phyloP scores from a whole-genome alignment of 2,329 filamentous ascomycete genomes.

The Colletotrichum theobromicola region DNA sequence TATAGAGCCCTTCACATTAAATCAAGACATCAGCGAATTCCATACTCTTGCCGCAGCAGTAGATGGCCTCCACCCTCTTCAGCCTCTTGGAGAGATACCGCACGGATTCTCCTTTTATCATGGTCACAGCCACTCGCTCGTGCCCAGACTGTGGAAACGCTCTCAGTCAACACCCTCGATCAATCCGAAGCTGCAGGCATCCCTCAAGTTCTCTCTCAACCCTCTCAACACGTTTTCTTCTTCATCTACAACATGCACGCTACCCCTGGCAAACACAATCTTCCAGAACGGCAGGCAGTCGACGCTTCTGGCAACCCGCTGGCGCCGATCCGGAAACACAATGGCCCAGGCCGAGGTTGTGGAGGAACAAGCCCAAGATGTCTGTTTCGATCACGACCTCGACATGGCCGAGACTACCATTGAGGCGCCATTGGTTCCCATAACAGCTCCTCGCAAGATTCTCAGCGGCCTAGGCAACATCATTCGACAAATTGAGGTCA shows the following conservation, averaged over 20 bases:
- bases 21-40: slow-evolving; percentile 31
- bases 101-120: slow-evolving; percentile 59
- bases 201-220: background rate
- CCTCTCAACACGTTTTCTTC: background rate
- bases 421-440: slow-evolving; percentile 57
- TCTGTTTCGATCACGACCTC: slow-evolving; percentile 27
- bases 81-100: slow-evolving; percentile 32
- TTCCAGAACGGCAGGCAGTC: slow-evolving; percentile 73
- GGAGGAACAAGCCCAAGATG: slow-evolving; percentile 45
- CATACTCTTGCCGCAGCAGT: slow-evolving; percentile 60
- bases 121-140: slow-evolving; percentile 41
- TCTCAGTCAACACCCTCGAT: background rate
- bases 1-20: slow-evolving; percentile 18
- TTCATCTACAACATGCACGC: slow-evolving; percentile 39
- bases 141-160: slow-evolving; percentile 51
- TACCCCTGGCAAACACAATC: slow-evolving; percentile 79
- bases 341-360: slow-evolving; percentile 32
- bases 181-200: slow-evolving; percentile 4
- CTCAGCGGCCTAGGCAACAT: slow-evolving; percentile 79
- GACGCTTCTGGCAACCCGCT: slow-evolving; percentile 57
- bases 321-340: slow-evolving; percentile 28
- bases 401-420: slow-evolving; percentile 26
- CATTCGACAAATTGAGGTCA: slow-evolving; percentile 64
- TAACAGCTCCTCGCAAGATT: slow-evolving; percentile 69
- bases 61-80: slow-evolving; percentile 53